These are phyloP conservation scores for Lojkania enalia DNA, from an alignment of 2,329 filamentous ascomycete genomes.

Conservation along the genomic window DNA sequence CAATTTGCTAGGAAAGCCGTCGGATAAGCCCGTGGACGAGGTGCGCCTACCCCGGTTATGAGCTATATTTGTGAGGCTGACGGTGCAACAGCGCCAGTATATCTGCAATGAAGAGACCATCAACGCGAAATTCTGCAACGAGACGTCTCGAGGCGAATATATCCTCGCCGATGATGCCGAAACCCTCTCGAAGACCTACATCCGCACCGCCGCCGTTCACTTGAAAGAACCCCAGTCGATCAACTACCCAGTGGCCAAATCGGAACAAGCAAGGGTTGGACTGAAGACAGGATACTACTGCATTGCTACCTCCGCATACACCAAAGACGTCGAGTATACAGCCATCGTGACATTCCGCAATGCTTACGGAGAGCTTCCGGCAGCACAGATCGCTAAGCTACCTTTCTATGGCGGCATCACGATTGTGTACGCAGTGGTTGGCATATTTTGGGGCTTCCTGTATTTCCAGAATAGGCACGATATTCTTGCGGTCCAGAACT, in stretches of 20 bases:
- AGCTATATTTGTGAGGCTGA: conserved; percentile 21
- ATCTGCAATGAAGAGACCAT: conserved; percentile 79
- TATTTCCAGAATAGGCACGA: conserved; percentile 94
- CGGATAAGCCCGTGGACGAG: conserved; percentile 32
- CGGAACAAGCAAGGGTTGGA: conserved; percentile 26
- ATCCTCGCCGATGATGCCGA: conserved; percentile 78
- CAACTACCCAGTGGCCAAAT: conserved; percentile 73
- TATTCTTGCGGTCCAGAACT: conserved; percentile 96
- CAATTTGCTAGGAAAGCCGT: conserved; percentile 70
- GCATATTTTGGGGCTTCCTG: conserved; percentile 87
- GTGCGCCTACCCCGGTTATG: conserved; percentile 20
- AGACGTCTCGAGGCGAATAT: conserved; percentile 80
- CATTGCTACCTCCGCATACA: conserved; percentile 75
- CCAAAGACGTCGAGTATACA: conserved; percentile 67
- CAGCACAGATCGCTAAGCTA: conserved; percentile 93
- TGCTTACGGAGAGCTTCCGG: conserved; percentile 92
- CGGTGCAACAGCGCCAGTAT: conserved; percentile 57
- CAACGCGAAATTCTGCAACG: conserved; percentile 70
- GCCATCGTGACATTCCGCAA: conserved; percentile 92
- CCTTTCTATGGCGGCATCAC: conserved; percentile 96
- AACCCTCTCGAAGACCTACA: conserved; percentile 68
- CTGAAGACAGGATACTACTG: conserved; percentile 93
- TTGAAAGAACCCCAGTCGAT: conserved; percentile 74
- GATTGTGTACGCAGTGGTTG: conserved; percentile 87
- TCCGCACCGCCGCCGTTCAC: conserved; percentile 80